Percentiles rank a stretch among this genome's conserved stretches.
These are phyloP conservation scores for Luffa acutangula DNA, from an alignment of 306 rosid species.

Conservation along the genomic window DNA sequence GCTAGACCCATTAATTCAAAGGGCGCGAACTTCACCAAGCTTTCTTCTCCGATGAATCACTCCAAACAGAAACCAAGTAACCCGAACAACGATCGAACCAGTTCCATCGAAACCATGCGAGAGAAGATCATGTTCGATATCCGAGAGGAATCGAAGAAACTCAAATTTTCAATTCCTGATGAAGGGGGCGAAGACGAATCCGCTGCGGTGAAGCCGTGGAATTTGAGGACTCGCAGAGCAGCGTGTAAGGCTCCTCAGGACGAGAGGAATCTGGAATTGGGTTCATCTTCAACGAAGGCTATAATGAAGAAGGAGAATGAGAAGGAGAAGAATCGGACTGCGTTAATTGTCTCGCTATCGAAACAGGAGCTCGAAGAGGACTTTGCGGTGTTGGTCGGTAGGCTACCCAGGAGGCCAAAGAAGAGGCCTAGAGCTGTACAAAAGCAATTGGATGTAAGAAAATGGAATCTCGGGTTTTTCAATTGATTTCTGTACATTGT, in stretches of 20 bases:
- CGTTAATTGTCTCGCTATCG: constrained; percentile 27
- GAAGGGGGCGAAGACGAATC: constrained; percentile 17
- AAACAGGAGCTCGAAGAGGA: constrained; percentile 49
- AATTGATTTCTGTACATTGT: neutral
- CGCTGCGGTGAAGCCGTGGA: constrained; percentile 33
- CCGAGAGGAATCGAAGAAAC: constrained; percentile 27
- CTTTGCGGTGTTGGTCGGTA: constrained; percentile 29
- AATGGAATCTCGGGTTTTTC: neutral
- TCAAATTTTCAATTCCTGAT: constrained; percentile 22
- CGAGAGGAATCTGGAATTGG: constrained; percentile 17
- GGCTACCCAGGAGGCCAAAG: constrained; percentile 42
- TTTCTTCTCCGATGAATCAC: neutral
- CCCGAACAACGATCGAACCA: neutral
- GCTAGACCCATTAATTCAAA: constrained; percentile 9
- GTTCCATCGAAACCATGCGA: constrained; percentile 13
- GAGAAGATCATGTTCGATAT: constrained; percentile 25
- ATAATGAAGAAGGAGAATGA: constrained; percentile 1
- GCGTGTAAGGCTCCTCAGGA: constrained; percentile 38
- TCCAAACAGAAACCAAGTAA: constrained; percentile 9
- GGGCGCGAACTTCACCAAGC: neutral
- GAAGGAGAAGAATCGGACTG: constrained; percentile 19
- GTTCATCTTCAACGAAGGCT: constrained; percentile 17
- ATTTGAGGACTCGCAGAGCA: constrained; percentile 51
- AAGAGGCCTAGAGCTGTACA: constrained; percentile 47
- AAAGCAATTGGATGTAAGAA: constrained; percentile 41